phyloP scores from a whole-genome alignment of 2,329 filamentous ascomycete genomes.

The Coniosporium tulheliwenetii region DNA sequence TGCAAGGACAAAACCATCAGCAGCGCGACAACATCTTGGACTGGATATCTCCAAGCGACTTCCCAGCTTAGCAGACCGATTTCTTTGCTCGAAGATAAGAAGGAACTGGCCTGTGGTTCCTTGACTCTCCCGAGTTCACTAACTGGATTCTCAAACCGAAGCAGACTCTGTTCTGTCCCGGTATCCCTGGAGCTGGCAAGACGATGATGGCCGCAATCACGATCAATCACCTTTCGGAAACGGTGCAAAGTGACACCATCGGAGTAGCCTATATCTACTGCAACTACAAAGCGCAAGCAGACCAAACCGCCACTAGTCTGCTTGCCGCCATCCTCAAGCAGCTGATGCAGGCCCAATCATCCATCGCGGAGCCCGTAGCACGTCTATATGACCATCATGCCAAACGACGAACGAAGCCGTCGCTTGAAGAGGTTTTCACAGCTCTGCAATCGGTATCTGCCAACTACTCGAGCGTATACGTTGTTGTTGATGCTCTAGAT shows the following conservation, averaged over 20 bases:
- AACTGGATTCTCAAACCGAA: constrained; percentile 6
- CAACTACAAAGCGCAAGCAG: constrained; percentile 11
- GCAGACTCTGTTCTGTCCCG: constrained; percentile 10
- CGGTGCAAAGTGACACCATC: constrained; percentile 2
- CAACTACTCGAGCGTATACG: constrained; percentile 10
- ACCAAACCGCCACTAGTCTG: constrained; percentile 10
- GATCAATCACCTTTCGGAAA: constrained; percentile 8
- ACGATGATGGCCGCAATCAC: constrained; percentile 12
- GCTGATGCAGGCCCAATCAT: constrained; percentile 11
- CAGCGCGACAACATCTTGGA: neutral
- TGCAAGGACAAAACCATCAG: neutral
- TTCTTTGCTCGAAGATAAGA: constrained; percentile 2
- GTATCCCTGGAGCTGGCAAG: constrained; percentile 14
- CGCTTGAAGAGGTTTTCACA: constrained; percentile 7
- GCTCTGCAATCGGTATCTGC: constrained; percentile 7
- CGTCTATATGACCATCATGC: constrained; percentile 11
- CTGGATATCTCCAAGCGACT: neutral
- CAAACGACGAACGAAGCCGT: constrained; percentile 8
- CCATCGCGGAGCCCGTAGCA: constrained; percentile 7
- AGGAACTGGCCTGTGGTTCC: constrained; percentile 9
- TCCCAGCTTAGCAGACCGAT: constrained; percentile 1
- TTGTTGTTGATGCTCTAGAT: constrained; percentile 19
- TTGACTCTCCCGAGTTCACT: constrained; percentile 4
- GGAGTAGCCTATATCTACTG: constrained; percentile 19
- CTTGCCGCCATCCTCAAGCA: constrained; percentile 18